Percentiles rank a stretch among this genome's conserved stretches.
phyloP scores from a whole-genome alignment of 116 monocot genomes.

The Posidonia oceanica region DNA sequence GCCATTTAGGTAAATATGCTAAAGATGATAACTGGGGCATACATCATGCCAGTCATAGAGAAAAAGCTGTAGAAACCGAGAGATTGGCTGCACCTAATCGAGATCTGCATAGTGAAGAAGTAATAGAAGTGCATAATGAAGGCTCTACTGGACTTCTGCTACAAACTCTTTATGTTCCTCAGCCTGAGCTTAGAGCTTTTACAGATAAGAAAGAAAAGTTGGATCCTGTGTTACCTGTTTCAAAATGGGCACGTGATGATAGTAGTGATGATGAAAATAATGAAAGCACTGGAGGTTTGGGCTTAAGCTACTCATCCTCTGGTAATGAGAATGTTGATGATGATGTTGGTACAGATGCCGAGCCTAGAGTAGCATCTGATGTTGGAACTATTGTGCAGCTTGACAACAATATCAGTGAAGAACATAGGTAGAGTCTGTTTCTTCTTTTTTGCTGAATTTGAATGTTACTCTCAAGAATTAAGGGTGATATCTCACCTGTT shows the following conservation, averaged over 20 bases:
- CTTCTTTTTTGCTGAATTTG: background rate
- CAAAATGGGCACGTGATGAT: slow-evolving; percentile 96
- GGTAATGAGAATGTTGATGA: slow-evolving; percentile 62
- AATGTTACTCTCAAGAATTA: background rate
- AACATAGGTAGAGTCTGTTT: slow-evolving; percentile 47
- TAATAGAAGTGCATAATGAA: slow-evolving; percentile 8
- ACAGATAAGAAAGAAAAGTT: slow-evolving; percentile 31
- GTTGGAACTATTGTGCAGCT: slow-evolving; percentile 15
- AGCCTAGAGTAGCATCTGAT: slow-evolving; percentile 29
- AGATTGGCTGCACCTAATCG: slow-evolving; percentile 8
- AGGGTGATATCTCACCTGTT: background rate
- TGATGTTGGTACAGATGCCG: slow-evolving; percentile 28
- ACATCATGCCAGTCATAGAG: slow-evolving; percentile 16
- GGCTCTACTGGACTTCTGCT: slow-evolving; percentile 14
- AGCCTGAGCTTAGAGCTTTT: slow-evolving; percentile 19
- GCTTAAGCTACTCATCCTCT: slow-evolving; percentile 75
- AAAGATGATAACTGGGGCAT: slow-evolving; percentile 30
- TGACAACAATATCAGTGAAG: slow-evolving; percentile 69
- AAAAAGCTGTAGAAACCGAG: slow-evolving; percentile 13
- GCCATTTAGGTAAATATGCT: slow-evolving; percentile 20
- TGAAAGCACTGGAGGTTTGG: slow-evolving; percentile 38
- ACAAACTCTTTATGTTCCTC: slow-evolving; percentile 14
- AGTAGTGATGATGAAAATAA: slow-evolving; percentile 71
- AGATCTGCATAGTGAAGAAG: slow-evolving; percentile 22
- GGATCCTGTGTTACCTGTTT: slow-evolving; percentile 59